phyloP scores from a whole-genome alignment of 768 basidiomycete species.

The Boletus barrowsii region DNA sequence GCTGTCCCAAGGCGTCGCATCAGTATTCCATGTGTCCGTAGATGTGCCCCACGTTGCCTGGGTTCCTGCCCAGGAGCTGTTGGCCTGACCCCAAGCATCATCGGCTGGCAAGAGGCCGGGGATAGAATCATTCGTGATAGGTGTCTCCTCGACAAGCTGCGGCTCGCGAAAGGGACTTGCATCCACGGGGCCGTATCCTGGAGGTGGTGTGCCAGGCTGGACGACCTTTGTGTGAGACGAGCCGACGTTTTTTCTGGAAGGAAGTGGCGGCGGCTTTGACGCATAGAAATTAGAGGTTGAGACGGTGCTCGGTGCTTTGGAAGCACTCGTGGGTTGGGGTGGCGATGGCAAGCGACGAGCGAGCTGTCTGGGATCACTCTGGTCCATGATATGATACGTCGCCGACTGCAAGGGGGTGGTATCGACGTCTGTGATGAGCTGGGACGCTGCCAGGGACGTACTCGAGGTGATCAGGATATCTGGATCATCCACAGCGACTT shows the following conservation, averaged over 20 bases:
- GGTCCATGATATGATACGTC: slow-evolving; percentile 41
- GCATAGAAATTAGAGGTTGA: slow-evolving; percentile 28
- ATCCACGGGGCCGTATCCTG: slow-evolving; percentile 22
- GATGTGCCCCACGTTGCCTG: slow-evolving; percentile 12
- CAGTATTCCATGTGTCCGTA: slow-evolving; percentile 21
- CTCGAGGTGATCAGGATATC: slow-evolving; percentile 16
- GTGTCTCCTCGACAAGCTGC: slow-evolving; percentile 48
- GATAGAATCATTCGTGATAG: slow-evolving; percentile 33
- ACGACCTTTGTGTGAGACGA: slow-evolving; percentile 37
- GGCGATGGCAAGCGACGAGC: slow-evolving; percentile 31
- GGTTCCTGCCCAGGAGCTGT: slow-evolving; percentile 14
- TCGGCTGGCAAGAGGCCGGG: slow-evolving; percentile 39
- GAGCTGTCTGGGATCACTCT: slow-evolving; percentile 40
- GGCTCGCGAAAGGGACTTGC: slow-evolving; percentile 48
- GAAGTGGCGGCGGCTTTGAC: slow-evolving; percentile 36
- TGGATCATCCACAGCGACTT: slow-evolving; percentile 10
- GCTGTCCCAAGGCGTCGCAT: slow-evolving; percentile 25
- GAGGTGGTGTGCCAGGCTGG: slow-evolving; percentile 28
- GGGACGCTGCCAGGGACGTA: neutral
- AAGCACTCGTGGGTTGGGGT: slow-evolving; percentile 45
- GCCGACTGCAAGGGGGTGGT: neutral
- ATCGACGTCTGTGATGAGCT: slow-evolving; percentile 7
- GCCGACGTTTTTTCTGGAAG: slow-evolving; percentile 33
- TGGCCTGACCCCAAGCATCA: slow-evolving; percentile 18
- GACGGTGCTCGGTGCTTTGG: slow-evolving; percentile 24